Percentiles rank a stretch among this genome's conserved stretches.
Evolutionary conservation across 768 basidiomycete genomes (phyloP).

Genomic region (Serpula lacrymans): DNA sequence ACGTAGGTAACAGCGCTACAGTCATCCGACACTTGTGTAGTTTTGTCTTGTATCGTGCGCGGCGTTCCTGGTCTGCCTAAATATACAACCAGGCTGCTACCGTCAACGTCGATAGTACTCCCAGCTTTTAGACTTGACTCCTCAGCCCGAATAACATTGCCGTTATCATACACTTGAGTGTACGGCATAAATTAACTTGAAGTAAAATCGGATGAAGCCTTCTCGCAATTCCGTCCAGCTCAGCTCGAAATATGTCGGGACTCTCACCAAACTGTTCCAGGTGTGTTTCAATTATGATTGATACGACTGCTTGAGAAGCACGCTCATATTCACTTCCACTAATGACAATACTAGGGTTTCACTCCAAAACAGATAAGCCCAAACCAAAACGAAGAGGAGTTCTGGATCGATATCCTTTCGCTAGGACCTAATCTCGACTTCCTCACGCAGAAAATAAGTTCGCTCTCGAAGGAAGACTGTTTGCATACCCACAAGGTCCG

Average conservation of each 20-base stretch:
- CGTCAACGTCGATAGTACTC: no score
- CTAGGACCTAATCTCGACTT: conserved; percentile 51
- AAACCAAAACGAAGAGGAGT: conserved; percentile 39
- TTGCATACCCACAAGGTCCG: conserved; percentile 50
- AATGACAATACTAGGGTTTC: conserved; percentile 32
- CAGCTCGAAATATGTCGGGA: conserved; percentile 45
- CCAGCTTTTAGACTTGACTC: no score
- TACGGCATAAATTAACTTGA: no score
- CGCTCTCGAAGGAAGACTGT: conserved; percentile 47
- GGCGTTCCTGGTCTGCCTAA: no score
- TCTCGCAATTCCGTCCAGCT: conserved; percentile 18
- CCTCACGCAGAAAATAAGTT: conserved; percentile 36
- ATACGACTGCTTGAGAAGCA: neutral
- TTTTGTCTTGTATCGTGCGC: no score
- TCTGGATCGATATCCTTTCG: conserved; percentile 52
- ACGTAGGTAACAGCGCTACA: no score
- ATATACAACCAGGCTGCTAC: no score
- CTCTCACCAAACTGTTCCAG: conserved; percentile 49
- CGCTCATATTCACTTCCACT: neutral
- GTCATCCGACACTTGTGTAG: no score
- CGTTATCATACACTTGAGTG: no score
- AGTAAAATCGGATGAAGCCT: no score
- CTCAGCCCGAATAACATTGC: no score
- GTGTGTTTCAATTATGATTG: conserved; percentile 13
- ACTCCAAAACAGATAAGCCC: conserved; percentile 42